Conservation (phyloP, 306 rosid species). For the Acmispon strigosus region DNA sequence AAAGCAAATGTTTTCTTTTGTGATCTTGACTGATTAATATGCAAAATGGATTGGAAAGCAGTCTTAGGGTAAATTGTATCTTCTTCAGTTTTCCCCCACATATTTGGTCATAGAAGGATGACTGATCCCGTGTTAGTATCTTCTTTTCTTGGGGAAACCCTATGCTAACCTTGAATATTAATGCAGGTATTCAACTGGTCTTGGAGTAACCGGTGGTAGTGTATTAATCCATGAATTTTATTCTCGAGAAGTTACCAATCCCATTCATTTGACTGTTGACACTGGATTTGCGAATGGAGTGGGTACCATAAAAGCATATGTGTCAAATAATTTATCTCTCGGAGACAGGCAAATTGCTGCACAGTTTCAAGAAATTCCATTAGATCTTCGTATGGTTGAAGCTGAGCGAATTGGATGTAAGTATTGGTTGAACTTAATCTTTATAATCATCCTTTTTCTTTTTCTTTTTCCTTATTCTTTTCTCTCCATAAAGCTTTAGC, state of each 20-base stretch:
- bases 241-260: conserved; percentile 80
- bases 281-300: conserved; percentile 74
- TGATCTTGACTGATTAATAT: not conserved
- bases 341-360: conserved; percentile 91
- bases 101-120: not conserved
- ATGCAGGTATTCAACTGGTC: conserved; percentile 89
- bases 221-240: conserved; percentile 88
- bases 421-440: not conserved
- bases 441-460: not conserved
- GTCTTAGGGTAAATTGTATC: not conserved
- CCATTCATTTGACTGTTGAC: conserved; percentile 89
- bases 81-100: not conserved
- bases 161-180: not conserved
- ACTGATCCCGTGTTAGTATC: not conserved
- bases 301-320: conserved; percentile 66
- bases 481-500: not conserved
- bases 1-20: not conserved
- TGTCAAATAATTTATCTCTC: conserved; percentile 69
- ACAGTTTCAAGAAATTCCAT: conserved; percentile 91
- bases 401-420: conserved; percentile 91
- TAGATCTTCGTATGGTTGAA: conserved; percentile 90
- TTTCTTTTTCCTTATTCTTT: not conserved
- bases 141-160: not conserved
- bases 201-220: conserved; percentile 84
- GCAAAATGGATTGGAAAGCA: not conserved